Evolutionary conservation across 2,329 filamentous ascomycete species (phyloP).

Genomic region (Endothia cerciana): DNA sequence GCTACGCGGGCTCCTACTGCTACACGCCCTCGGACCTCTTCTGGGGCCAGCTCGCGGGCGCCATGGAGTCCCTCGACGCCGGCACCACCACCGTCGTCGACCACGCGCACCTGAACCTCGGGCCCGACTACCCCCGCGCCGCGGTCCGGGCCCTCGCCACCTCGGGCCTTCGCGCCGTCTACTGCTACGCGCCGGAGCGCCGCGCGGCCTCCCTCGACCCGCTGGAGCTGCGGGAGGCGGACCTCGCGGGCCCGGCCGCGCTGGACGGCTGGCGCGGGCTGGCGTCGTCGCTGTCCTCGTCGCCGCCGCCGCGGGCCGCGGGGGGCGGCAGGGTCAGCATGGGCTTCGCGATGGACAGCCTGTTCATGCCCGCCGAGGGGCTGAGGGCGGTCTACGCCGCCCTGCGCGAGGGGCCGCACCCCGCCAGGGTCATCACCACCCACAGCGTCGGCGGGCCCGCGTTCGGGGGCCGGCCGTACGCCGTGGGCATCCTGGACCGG

Average conservation of each 20-base stretch:
- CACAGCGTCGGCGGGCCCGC: slow-evolving; percentile 38
- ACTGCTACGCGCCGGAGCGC: slow-evolving; percentile 44
- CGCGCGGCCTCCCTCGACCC: slow-evolving; percentile 39
- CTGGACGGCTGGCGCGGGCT: slow-evolving; percentile 42
- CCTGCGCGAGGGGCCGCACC: slow-evolving; percentile 36
- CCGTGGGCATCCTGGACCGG: slow-evolving; percentile 35
- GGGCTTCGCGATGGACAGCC: slow-evolving; percentile 49
- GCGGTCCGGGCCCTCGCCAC: slow-evolving; percentile 45
- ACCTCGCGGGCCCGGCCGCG: slow-evolving; percentile 40
- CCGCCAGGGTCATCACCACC: slow-evolving; percentile 46
- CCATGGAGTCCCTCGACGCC: slow-evolving; percentile 45
- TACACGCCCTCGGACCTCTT: slow-evolving; percentile 49
- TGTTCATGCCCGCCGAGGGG: slow-evolving; percentile 43
- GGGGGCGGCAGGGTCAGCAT: slow-evolving; percentile 44
- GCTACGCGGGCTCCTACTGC: slow-evolving; percentile 39
- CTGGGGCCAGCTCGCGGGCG: slow-evolving; percentile 48
- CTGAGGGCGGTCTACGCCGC: slow-evolving; percentile 43
- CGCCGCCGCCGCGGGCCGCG: slow-evolving; percentile 35
- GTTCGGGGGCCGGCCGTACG: slow-evolving; percentile 26
- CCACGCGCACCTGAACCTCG: slow-evolving; percentile 41
- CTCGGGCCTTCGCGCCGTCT: slow-evolving; percentile 51
- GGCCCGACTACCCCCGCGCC: slow-evolving; percentile 38
- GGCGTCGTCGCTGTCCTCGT: slow-evolving; percentile 31
- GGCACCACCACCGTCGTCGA: slow-evolving; percentile 49
- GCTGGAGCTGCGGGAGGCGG: slow-evolving; percentile 33